Percentiles rank a stretch among this genome's conserved stretches.
Evolutionary conservation across 768 basidiomycete genomes (phyloP).

Genomic region (Porphyrellus cyaneotinctus): DNA sequence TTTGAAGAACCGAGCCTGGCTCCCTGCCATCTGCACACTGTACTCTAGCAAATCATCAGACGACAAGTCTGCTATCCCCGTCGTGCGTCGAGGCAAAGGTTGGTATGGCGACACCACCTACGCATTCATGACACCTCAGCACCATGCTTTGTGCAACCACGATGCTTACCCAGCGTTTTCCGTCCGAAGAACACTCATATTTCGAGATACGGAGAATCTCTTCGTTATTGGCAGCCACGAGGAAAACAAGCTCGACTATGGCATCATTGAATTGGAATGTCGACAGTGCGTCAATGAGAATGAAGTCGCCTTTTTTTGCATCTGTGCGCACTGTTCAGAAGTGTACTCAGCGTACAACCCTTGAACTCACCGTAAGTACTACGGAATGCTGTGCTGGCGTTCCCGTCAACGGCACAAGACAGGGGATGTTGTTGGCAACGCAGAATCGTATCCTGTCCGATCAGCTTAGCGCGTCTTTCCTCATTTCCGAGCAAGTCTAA

Average conservation of each 20-base stretch:
- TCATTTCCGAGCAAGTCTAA: conserved; percentile 44
- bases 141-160: not conserved
- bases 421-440: conserved; percentile 45
- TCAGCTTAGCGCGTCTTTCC: conserved; percentile 26
- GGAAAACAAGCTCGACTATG: conserved; percentile 32
- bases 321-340: conserved; percentile 16
- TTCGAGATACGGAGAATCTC: conserved; percentile 26
- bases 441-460: conserved; percentile 33
- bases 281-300: conserved; percentile 37
- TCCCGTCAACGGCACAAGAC: conserved; percentile 55
- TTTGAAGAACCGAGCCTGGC: conserved; percentile 29
- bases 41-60: conserved; percentile 22
- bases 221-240: conserved; percentile 35
- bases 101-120: conserved; percentile 18
- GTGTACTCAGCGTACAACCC: conserved; percentile 2
- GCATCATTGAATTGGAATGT: conserved; percentile 17
- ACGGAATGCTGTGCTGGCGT: conserved; percentile 45
- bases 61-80: not conserved
- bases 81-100: conserved; percentile 6
- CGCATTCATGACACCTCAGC: not conserved
- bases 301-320: conserved; percentile 34
- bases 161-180: conserved; percentile 31
- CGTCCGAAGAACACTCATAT: conserved; percentile 31
- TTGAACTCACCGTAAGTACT: conserved; percentile 43
- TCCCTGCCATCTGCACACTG: conserved; percentile 19